These are phyloP conservation scores for Imleria badia DNA, from an alignment of 768 basidiomycete genomes.

Conservation along the genomic window DNA sequence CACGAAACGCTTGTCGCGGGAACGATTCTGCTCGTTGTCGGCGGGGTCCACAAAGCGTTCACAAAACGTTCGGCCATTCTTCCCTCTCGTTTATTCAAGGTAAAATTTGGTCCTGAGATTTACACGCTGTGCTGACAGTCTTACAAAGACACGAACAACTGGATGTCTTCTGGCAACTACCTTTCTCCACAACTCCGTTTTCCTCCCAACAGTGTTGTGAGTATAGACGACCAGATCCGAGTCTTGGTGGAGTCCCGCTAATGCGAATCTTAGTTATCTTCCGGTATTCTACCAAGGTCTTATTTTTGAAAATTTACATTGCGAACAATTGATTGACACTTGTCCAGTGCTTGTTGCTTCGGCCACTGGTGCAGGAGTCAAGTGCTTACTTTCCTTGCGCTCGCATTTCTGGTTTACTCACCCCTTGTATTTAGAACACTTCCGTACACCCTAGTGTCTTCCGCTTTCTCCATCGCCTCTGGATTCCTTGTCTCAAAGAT, in stretches of 20 bases:
- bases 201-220: constrained; percentile 46
- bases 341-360: constrained; percentile 59
- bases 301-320: not conserved
- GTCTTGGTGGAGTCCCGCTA: not conserved
- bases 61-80: constrained; percentile 69
- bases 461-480: constrained; percentile 51
- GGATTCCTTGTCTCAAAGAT: constrained; percentile 60
- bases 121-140: not conserved
- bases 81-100: constrained; percentile 75
- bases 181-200: constrained; percentile 62
- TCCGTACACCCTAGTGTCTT: constrained; percentile 62
- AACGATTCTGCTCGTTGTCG: constrained; percentile 45
- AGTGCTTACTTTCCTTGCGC: constrained; percentile 48
- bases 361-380: constrained; percentile 65
- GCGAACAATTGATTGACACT: not conserved
- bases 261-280: constrained; percentile 45
- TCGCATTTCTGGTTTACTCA: not conserved
- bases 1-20: constrained; percentile 49
- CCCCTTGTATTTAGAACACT: constrained; percentile 52
- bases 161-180: constrained; percentile 51
- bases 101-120: constrained; percentile 17
- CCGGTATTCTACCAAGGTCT: constrained; percentile 68
- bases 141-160: constrained; percentile 63
- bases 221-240: not conserved
- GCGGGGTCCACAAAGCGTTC: constrained; percentile 53